Conservation (phyloP, 2,329 filamentous ascomycete genomes). For the Monilinia aucupariae region DNA sequence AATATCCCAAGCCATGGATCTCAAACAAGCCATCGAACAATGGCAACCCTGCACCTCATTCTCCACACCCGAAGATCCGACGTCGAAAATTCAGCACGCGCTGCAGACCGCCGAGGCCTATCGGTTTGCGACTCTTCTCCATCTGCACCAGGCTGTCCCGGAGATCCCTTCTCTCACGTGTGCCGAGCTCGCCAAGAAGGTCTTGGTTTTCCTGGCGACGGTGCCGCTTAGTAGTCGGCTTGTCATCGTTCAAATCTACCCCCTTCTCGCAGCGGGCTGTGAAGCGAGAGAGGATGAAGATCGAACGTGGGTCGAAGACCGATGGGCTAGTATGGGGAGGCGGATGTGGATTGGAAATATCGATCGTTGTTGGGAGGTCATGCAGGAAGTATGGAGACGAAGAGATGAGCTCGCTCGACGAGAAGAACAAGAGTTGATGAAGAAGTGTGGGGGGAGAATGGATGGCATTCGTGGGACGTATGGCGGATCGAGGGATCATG, state of each 20-base stretch:
- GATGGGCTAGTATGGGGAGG: conserved; percentile 56
- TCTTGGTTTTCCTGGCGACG: conserved; percentile 56
- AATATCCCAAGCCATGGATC: conserved; percentile 55
- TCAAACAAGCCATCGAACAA: conserved; percentile 54
- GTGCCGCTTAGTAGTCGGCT: conserved; percentile 57
- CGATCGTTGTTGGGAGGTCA: conserved; percentile 58
- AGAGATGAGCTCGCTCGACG: conserved; percentile 44
- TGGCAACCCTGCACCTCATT: conserved; percentile 51
- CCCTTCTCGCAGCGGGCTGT: conserved; percentile 61
- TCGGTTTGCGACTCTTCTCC: conserved; percentile 59
- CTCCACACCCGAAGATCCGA: conserved; percentile 58
- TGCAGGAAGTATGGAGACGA: conserved; percentile 61
- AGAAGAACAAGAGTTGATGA: conserved; percentile 23
- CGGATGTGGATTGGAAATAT: conserved; percentile 64
- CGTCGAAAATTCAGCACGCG: conserved; percentile 56
- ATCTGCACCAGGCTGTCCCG: conserved; percentile 63
- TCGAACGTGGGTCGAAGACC: conserved; percentile 56
- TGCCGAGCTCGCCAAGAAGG: conserved; percentile 54
- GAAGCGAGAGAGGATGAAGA: conserved; percentile 56
- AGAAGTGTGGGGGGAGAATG: conserved; percentile 20
- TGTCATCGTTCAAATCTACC: conserved; percentile 65
- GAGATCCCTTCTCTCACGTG: conserved; percentile 57
- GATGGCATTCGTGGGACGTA: background rate
- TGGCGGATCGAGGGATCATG: conserved; percentile 17
- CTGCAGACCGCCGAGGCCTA: conserved; percentile 63